Evolutionary conservation across 2,329 filamentous ascomycete species (phyloP).

Genomic region (Colletotrichum abscissum): DNA sequence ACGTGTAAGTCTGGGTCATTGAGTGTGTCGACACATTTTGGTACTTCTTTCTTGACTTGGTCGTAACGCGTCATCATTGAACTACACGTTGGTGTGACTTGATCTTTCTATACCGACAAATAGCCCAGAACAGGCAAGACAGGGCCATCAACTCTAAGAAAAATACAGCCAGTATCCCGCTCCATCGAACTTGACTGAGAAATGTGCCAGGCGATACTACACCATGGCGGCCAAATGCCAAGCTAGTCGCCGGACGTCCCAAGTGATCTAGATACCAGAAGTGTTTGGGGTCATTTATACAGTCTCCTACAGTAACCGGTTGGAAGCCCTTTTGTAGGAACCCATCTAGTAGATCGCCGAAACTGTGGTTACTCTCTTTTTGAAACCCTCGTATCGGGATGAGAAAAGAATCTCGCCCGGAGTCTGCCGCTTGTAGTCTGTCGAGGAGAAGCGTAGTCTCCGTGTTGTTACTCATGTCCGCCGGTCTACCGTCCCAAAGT

Average conservation of each 20-base stretch:
- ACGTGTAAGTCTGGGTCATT: neutral
- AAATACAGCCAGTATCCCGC: neutral
- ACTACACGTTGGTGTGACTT: neutral
- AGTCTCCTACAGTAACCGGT: conserved; percentile 5
- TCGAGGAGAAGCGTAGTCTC: neutral
- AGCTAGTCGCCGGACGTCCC: neutral
- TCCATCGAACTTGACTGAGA: neutral
- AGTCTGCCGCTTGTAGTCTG: neutral
- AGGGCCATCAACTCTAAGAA: neutral
- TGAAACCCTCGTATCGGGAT: neutral
- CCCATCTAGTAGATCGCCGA: neutral
- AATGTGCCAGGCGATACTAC: neutral
- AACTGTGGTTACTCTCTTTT: neutral
- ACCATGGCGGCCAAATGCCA: neutral
- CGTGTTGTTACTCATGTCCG: neutral
- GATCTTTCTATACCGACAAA: neutral
- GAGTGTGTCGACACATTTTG: neutral
- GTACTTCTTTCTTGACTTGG: neutral
- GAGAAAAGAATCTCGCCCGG: neutral
- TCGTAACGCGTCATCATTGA: neutral
- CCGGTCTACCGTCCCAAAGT: neutral
- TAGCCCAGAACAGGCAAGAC: conserved; percentile 1
- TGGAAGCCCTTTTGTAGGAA: neutral
- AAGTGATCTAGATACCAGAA: neutral
- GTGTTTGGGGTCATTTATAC: neutral